Base-by-base conservation (phyloP, 129 eudicot genomes). In the Centaurea solstitialis region DNA sequence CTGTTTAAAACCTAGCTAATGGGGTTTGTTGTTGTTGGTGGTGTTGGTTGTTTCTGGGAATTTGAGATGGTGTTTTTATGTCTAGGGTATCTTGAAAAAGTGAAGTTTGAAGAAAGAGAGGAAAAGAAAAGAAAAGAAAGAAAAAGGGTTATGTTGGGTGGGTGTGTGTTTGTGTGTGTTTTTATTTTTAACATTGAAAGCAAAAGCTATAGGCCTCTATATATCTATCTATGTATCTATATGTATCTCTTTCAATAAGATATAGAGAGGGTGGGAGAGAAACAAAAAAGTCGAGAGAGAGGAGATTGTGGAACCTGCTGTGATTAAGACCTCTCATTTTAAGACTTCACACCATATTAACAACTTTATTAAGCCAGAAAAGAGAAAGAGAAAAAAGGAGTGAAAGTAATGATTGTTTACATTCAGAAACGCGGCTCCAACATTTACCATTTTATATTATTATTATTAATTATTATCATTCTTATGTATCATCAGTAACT, bases 271-370 rank as follows among this genome's bases (percentile, higher is more conserved):
- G 62, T 15, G 62, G 8, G 21, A 50, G 22, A 57, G 65, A 57
- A n/a, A 57, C 22, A 73, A 30, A 73, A 83, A 88, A 88, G 91
- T 75, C 80, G 92, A 69, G 70, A 39, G 80, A 84, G 86, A 86
- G 82, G 80, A 84, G 87, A 86, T 84, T 86, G 91, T 89, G 90
- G 92, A 82, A 88, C 89, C 89, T 90, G 94, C 90, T 72, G 85
- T 80, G 94, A 90, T 81, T 81, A 86, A 72, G 94, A 90, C 94
- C 41, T 81, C 78, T 76, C 94, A 81, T 28, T 86, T 83, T 67
- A 81, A 79, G 73, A 70, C 67, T 85, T 74, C 75, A 80, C 78
- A 72, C 82, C 47, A 79, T 40, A 78, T 39, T 76, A 77, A 80
- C 72, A 76, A 57, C 77, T 70, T 77, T 85, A 72, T 82, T 82